phyloP scores from a whole-genome alignment of 2,329 filamentous ascomycete species.

The Colletotrichum tropicale region DNA sequence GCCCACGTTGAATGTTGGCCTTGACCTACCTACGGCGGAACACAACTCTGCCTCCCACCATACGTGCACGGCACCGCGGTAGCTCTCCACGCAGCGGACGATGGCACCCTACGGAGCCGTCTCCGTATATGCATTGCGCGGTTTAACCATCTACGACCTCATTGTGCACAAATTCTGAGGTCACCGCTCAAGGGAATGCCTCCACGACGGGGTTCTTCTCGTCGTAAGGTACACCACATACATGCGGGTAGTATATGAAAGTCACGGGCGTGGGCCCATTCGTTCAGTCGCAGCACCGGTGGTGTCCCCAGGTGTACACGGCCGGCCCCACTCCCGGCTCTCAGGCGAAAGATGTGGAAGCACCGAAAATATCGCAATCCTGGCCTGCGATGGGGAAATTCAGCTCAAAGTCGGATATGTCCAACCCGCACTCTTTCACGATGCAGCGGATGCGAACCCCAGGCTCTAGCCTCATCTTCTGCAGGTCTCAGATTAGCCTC shows the following conservation, averaged over 20 bases:
- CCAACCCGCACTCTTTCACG: background rate
- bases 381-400: conserved; percentile 13
- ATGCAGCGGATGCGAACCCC: background rate
- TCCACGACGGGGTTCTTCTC: background rate
- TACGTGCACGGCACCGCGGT: background rate
- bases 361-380: conserved; percentile 18
- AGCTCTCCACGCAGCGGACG: background rate
- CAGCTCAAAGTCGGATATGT: background rate
- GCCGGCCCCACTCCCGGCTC: background rate
- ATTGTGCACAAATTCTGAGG: background rate
- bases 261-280: background rate
- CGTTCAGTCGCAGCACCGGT: background rate
- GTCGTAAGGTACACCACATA: background rate
- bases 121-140: background rate
- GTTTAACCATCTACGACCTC: background rate
- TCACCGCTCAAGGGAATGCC: background rate
- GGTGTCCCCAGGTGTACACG: background rate
- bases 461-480: conserved; percentile 1
- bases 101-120: background rate
- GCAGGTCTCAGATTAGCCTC: conserved; percentile 12
- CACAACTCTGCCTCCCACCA: background rate
- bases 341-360: background rate
- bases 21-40: background rate
- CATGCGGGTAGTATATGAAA: background rate
- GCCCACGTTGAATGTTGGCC: background rate